These are phyloP conservation scores for Neurospora sp. DNA, from an alignment of 495 filamentous ascomycete genomes.

Conservation along the genomic window DNA sequence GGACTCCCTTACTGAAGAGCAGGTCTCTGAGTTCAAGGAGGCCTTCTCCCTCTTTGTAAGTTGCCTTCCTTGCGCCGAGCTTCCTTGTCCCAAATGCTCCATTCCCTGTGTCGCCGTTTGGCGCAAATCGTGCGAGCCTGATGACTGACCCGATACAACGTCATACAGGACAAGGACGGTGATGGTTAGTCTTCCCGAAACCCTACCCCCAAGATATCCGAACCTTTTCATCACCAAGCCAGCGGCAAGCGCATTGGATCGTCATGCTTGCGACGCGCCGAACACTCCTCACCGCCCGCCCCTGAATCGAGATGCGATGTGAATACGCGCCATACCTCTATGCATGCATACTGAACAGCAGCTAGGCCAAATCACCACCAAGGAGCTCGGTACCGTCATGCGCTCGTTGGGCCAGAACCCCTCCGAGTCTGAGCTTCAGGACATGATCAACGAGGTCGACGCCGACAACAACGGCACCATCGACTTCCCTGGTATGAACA, in stretches of 20 bases:
- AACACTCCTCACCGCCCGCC: not conserved
- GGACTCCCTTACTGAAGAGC: conserved; percentile 94
- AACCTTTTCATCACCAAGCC: not conserved
- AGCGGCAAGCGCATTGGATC: not conserved
- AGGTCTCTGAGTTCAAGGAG: conserved; percentile 99
- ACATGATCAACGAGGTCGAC: conserved; percentile 99
- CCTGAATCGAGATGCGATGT: not conserved
- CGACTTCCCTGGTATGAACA: conserved; percentile 81
- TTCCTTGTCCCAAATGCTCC: not conserved
- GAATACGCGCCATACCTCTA: not conserved
- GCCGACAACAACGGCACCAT: conserved; percentile 99
- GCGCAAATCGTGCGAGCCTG: conserved; percentile 4
- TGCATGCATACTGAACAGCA: conserved; percentile 11
- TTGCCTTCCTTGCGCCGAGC: conserved; percentile 16
- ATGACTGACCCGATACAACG: conserved; percentile 9
- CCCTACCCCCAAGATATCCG: not conserved
- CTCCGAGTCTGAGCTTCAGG: conserved; percentile 95
- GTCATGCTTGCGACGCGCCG: not conserved
- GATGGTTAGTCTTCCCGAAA: conserved; percentile 69
- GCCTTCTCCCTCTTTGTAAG: conserved; percentile 99
- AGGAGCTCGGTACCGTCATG: conserved; percentile 98
- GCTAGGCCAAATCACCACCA: conserved; percentile 96
- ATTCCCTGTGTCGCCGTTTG: not conserved
- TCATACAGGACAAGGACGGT: conserved; percentile 90
- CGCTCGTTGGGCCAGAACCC: conserved; percentile 99